phyloP scores from a whole-genome alignment of 129 eudicot species.

The Flaveria sonorensis region DNA sequence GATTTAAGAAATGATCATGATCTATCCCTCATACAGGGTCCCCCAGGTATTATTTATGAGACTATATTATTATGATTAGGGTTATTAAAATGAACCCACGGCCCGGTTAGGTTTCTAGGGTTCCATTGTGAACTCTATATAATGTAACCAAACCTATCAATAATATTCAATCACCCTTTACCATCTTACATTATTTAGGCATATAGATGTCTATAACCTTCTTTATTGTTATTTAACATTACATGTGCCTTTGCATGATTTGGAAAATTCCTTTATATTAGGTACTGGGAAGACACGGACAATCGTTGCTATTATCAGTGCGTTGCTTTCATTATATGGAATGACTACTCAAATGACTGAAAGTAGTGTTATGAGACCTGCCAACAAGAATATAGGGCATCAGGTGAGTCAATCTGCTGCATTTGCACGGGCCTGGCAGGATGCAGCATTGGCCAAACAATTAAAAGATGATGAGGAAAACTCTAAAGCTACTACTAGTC shows the following conservation, averaged over 20 bases:
- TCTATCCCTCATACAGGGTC: conserved; percentile 94
- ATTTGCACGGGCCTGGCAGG: conserved; percentile 96
- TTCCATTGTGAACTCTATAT: no score
- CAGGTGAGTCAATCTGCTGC: conserved; percentile 81
- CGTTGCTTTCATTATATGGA: conserved; percentile 60
- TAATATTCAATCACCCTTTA: no score
- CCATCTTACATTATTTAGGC: no score
- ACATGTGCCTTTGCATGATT: conserved; percentile 8
- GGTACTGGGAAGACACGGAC: conserved; percentile 98
- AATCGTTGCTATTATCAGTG: conserved; percentile 87
- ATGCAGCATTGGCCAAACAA: conserved; percentile 97
- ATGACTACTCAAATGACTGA: conserved; percentile 37
- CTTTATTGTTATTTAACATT: conserved; percentile 15
- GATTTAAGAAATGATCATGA: conserved; percentile 49
- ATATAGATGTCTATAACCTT: conserved; percentile 9
- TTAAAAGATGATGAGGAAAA: conserved; percentile 47
- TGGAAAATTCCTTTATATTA: conserved; percentile 24
- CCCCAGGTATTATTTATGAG: conserved; percentile 69
- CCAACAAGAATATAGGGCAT: conserved; percentile 32
- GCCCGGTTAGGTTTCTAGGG: no score
- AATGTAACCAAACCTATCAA: no score
- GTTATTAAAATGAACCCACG: no score
- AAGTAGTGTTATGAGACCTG: conserved; percentile 29
- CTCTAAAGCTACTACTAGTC: conserved; percentile 35
- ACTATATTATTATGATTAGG: no score